phyloP scores from a whole-genome alignment of 2,329 filamentous ascomycete species.

The Penicillium sp. region DNA sequence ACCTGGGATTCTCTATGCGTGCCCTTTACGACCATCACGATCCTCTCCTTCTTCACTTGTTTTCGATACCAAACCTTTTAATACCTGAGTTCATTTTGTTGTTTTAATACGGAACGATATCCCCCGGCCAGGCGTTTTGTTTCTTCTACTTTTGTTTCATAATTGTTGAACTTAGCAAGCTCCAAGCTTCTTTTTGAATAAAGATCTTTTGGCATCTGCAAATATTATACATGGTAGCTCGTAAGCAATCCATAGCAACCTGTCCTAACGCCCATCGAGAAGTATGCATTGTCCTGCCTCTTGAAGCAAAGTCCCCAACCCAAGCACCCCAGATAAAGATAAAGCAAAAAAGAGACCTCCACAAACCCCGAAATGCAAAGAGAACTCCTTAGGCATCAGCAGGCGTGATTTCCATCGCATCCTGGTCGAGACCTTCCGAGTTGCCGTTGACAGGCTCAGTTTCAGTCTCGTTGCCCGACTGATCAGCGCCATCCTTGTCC shows the following conservation, averaged over 20 bases:
- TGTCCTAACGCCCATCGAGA: slow-evolving; percentile 3
- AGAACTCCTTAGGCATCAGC: slow-evolving; percentile 2
- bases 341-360: neutral
- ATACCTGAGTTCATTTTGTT: slow-evolving; percentile 7
- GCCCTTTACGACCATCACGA: slow-evolving; percentile 21
- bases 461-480: slow-evolving; percentile 11
- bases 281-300: neutral
- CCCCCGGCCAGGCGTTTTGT: slow-evolving; percentile 12
- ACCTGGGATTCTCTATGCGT: neutral
- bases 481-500: neutral
- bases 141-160: slow-evolving; percentile 12
- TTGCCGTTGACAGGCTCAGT: slow-evolving; percentile 5
- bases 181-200: neutral
- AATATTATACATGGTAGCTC: slow-evolving; percentile 12
- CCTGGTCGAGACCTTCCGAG: slow-evolving; percentile 10
- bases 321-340: neutral
- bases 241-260: slow-evolving; percentile 1
- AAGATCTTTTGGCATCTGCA: neutral
- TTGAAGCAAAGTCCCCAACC: neutral
- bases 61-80: slow-evolving; percentile 2
- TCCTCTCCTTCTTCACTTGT: slow-evolving; percentile 3
- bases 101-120: slow-evolving; percentile 19
- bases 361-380: neutral
- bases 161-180: neutral
- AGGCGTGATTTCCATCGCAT: slow-evolving; percentile 17